Evolutionary conservation across 1,139 yeast species (phyloP).

Genomic region (Taphrina communis): DNA sequence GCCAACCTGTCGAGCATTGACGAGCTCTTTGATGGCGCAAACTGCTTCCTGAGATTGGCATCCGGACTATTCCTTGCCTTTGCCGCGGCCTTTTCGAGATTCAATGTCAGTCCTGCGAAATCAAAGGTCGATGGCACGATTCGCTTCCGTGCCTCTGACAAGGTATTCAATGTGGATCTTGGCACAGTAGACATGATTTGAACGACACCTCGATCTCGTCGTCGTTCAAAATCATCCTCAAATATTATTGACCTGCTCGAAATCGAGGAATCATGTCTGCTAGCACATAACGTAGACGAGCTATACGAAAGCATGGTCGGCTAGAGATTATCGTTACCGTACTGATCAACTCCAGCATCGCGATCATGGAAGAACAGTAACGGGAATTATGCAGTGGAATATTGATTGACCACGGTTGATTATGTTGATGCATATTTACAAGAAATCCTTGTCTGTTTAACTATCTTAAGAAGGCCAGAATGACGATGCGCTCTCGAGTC

Average conservation of each 20-base stretch:
- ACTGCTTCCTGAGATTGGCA: background rate
- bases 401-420: too few relatives aligned
- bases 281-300: background rate
- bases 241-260: too few relatives aligned
- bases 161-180: constrained; percentile 13
- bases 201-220: too few relatives aligned
- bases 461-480: constrained; percentile 18
- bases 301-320: background rate
- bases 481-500: constrained; percentile 11
- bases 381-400: too few relatives aligned
- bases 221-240: too few relatives aligned
- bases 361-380: too few relatives aligned
- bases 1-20: constrained; percentile 23
- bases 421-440: too few relatives aligned
- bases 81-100: constrained; percentile 25
- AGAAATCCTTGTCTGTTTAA: background rate
- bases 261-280: background rate
- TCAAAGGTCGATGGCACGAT: constrained; percentile 13
- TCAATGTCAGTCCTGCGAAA: constrained; percentile 19
- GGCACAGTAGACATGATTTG: background rate
- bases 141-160: constrained; percentile 7
- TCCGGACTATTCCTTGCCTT: constrained; percentile 8
- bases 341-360: background rate
- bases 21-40: constrained; percentile 5
- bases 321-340: background rate